A percentile compares a stretch with the other conserved stretches of the same genome.
These are phyloP conservation scores for Daldinia childiae DNA, from an alignment of 495 filamentous ascomycete genomes.

Conservation along the genomic window DNA sequence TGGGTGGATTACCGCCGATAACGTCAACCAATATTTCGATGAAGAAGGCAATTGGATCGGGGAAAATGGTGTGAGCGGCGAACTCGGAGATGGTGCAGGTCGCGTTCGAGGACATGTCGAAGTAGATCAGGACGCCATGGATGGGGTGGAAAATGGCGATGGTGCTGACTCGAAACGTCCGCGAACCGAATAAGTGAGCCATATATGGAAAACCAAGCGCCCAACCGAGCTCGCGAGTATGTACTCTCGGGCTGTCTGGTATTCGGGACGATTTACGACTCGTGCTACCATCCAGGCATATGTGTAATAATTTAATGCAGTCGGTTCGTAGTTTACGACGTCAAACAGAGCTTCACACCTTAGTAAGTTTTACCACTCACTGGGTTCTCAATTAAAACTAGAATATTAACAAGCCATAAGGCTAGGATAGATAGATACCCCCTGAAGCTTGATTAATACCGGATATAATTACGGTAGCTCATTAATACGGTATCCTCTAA, in stretches of 20 bases:
- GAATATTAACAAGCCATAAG: slow-evolving; percentile 6
- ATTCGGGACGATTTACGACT: not conserved
- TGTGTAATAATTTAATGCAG: not conserved
- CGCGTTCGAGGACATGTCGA: slow-evolving; percentile 54
- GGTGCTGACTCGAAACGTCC: slow-evolving; percentile 53
- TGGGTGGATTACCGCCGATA: slow-evolving; percentile 97
- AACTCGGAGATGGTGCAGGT: slow-evolving; percentile 57
- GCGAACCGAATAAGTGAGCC: slow-evolving; percentile 47
- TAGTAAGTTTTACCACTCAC: slow-evolving; percentile 5
- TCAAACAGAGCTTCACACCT: not conserved
- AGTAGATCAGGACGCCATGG: slow-evolving; percentile 46
- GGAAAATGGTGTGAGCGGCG: slow-evolving; percentile 49
- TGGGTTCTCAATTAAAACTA: not conserved
- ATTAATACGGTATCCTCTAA: not conserved
- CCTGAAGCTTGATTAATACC: not conserved
- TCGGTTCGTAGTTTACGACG: not conserved
- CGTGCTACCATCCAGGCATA: not conserved
- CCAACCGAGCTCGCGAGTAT: not conserved
- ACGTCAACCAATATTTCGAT: slow-evolving; percentile 80
- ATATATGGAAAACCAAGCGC: not conserved
- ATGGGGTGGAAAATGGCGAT: slow-evolving; percentile 42
- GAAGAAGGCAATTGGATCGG: slow-evolving; percentile 66
- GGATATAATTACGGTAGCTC: not conserved
- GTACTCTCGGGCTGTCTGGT: not conserved
- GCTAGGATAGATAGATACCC: slow-evolving; percentile 8